These are phyloP conservation scores for Lepidium africanum DNA, from an alignment of 345 rosid species.

Conservation along the genomic window DNA sequence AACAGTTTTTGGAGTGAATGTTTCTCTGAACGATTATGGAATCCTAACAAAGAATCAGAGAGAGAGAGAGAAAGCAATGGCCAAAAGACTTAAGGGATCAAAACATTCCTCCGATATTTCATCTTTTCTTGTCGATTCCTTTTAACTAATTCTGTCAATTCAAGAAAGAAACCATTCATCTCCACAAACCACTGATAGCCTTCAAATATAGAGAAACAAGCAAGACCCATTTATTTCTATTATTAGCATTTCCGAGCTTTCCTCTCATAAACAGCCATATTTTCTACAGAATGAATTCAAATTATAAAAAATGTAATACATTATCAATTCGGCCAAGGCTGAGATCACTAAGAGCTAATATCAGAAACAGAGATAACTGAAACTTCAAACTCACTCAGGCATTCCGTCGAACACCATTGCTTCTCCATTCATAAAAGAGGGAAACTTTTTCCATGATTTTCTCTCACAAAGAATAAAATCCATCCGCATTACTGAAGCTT, in stretches of 20 bases:
- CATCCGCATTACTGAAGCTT: background rate
- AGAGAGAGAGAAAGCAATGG: constrained; percentile 23
- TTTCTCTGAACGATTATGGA: background rate
- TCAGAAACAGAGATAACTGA: constrained; percentile 1
- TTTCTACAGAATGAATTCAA: background rate
- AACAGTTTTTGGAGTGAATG: constrained; percentile 19
- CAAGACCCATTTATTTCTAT: constrained; percentile 22
- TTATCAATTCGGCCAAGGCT: background rate
- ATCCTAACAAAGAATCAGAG: constrained; percentile 21
- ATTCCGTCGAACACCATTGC: constrained; percentile 17
- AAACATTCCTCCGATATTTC: constrained; percentile 26
- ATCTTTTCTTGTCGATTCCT: constrained; percentile 17
- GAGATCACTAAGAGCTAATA: background rate
- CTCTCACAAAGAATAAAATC: background rate
- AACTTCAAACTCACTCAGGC: constrained; percentile 1
- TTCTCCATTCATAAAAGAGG: background rate
- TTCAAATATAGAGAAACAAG: constrained; percentile 36
- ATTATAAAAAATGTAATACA: background rate
- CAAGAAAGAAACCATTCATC: constrained; percentile 35
- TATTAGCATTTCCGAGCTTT: constrained; percentile 28
- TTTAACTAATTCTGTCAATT: constrained; percentile 18
- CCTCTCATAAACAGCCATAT: constrained; percentile 2
- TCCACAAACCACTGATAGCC: constrained; percentile 32
- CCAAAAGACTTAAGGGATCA: constrained; percentile 11
- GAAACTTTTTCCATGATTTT: background rate